Evolutionary conservation across 23 red algal genomes (phyloP), one percentile per base, ranked within the genome.

Genomic region (Cyanidiococcus yangmingshanensis): DNA sequence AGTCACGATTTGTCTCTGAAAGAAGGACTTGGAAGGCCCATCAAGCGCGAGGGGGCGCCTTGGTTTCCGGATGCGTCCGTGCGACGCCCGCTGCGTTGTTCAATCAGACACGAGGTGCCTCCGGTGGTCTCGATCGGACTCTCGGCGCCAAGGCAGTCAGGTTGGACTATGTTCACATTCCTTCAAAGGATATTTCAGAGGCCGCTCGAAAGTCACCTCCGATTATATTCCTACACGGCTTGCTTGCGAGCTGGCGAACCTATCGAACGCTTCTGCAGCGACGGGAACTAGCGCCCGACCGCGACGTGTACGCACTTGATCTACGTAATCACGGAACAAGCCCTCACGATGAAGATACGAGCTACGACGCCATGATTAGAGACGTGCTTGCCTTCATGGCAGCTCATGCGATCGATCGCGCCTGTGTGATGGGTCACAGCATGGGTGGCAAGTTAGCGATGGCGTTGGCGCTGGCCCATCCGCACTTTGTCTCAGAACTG

Each of bases 371-470:
- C 12, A 82, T 98, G 74, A 78, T 82, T 0, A 37, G 76, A 35
- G 94, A 98, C 57, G 75, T 98, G 25, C 34, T 68, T 2, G 39
- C 58, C 1, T 77, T 91, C 37, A 74, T 98, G 37, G 51, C 80
- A 21, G n/a, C 31, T 2, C 68, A 71, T n/a, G 12, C 29, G 0
- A 78, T 91, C 1, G 37, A 77, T 2, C 33, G 51, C 12, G 87
- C 57, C 21, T 45, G 40, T 36, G 30, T 98, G 15, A 75, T 91
- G 7, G 94, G 88, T 27, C 89, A 98, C 76, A 89, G 84, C 45
- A 89, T 98, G 85, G 89, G 88, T 0, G 94, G 88, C 25, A 90
- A 90, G 59, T 26, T 98, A 29, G 88, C 76, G 68, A 91, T 91
- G 88, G 59, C 58, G 15, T 36, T 89, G 36, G 94, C 94, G 1